Evolutionary conservation across 805 yeast genomes (phyloP), one percentile per base, ranked within the genome.

Genomic region (Starmerella potacharoeniae): DNA sequence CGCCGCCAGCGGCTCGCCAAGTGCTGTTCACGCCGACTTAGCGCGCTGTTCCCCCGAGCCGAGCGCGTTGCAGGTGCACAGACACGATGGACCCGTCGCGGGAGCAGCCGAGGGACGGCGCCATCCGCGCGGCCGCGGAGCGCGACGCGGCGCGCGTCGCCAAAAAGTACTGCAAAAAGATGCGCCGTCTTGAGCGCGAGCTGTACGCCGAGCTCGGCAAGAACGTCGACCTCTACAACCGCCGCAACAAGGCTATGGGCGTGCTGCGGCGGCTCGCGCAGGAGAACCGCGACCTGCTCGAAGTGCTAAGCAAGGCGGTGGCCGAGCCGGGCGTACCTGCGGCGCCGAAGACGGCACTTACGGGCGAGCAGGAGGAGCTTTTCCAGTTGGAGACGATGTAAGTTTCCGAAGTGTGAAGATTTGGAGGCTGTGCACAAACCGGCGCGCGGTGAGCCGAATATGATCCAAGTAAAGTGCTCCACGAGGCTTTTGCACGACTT

Each of bases 221-320:
- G 33, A 58, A 58, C 43, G 54, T 54, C 22, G 53, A 54, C 28
- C 56, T 58, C 9, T 55, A 54, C 47, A 58, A 52, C 50, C 35
- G 39, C 8, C 50, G 51, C n/a, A 52, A 36, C 43, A 43, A 47
- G 11, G 56, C 59, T 4, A 17, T 35, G 22, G 40, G 49, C 1
- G 39, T 54, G 11, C 50, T 58, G 34, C n/a, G 44, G 37, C 39
- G 36, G 11, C 37, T 58, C 3, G 16, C 47, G n/a, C 30, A 35
- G n/a, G 54, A 58, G 39, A 58, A 58, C 35, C 49, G 47, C 22
- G 59, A 55, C 39, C 34, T 58, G 7, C 53, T 58, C 11, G 61
- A 54, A 4, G 57, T 47, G 17, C 36, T 57, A 3, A 2, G 34
- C 29, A 43, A 42, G n/a, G 4, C 30, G 5, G 31, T 36, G n/a